A percentile compares a stretch with the other conserved stretches of the same genome.
phyloP scores from a whole-genome alignment of 1,284 basidiomycete genomes.

The Xerocomus cyaneibrunnescens region DNA sequence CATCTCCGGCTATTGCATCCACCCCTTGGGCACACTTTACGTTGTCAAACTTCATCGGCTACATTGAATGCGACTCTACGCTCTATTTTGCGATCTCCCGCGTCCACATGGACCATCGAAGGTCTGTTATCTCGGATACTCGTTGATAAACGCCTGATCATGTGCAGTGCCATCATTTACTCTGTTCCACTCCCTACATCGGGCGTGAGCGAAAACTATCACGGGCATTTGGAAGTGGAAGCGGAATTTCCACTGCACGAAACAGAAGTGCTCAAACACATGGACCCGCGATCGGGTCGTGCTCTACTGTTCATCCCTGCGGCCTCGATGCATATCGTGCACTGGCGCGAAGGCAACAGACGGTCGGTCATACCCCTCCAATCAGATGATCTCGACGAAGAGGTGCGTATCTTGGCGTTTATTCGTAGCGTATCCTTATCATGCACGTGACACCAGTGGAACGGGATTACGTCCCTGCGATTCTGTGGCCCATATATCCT shows the following conservation, averaged over 20 bases:
- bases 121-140: conserved; percentile 7
- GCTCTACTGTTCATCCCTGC: conserved; percentile 13
- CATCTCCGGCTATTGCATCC: not conserved
- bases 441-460: conserved; percentile 42
- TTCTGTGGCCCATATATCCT: conserved; percentile 50
- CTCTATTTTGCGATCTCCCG: conserved; percentile 15
- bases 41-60: conserved; percentile 5
- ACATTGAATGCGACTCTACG: conserved; percentile 4
- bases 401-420: conserved; percentile 11
- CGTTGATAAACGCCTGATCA: not conserved
- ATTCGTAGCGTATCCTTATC: not conserved
- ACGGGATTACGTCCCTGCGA: conserved; percentile 46
- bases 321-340: conserved; percentile 16
- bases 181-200: conserved; percentile 10
- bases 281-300: conserved; percentile 18
- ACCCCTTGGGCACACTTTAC: conserved; percentile 15
- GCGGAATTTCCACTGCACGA: conserved; percentile 15
- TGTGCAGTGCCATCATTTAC: conserved; percentile 15
- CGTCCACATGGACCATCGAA: not conserved
- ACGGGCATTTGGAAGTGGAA: conserved; percentile 2
- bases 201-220: not conserved
- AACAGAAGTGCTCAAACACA: conserved; percentile 14
- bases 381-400: conserved; percentile 7
- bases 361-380: conserved; percentile 15
- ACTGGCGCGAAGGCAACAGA: conserved; percentile 21